Evolutionary conservation across 2,329 filamentous ascomycete species (phyloP).

Genomic region (Fusarium brachygibbosum): DNA sequence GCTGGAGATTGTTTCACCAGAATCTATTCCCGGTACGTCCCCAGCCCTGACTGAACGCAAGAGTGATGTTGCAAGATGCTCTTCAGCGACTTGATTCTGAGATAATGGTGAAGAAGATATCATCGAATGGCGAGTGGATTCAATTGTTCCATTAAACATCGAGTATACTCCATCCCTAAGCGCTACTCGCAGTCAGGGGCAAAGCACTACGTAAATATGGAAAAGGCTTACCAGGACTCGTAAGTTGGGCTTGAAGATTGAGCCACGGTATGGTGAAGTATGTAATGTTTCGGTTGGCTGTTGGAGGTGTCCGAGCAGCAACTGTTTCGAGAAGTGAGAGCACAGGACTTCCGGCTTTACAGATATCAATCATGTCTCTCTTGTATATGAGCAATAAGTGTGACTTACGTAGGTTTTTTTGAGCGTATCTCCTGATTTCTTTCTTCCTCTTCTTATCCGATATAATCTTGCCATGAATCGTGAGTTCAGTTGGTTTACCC

Average conservation of each 20-base stretch:
- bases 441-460: not conserved
- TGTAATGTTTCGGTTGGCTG: not conserved
- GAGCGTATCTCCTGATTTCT: not conserved
- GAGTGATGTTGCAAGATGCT: rapidly evolving
- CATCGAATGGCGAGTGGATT: not conserved
- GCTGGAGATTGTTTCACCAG: not conserved
- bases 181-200: not conserved
- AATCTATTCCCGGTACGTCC: rapidly evolving
- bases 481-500: not conserved
- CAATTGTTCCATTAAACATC: not conserved
- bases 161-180: not conserved
- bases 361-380: not conserved
- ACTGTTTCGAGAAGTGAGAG: not conserved
- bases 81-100: rapidly evolving
- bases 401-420: not conserved
- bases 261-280: not conserved
- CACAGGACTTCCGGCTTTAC: not conserved
- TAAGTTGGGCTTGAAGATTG: not conserved
- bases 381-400: rapidly evolving
- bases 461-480: not conserved
- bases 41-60: not conserved
- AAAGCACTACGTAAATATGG: too few species aligned
- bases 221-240: not conserved
- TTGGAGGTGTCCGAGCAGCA: not conserved
- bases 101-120: rapidly evolving